Conservation (phyloP, 345 rosid species). For the Eucalyptus victrix region DNA sequence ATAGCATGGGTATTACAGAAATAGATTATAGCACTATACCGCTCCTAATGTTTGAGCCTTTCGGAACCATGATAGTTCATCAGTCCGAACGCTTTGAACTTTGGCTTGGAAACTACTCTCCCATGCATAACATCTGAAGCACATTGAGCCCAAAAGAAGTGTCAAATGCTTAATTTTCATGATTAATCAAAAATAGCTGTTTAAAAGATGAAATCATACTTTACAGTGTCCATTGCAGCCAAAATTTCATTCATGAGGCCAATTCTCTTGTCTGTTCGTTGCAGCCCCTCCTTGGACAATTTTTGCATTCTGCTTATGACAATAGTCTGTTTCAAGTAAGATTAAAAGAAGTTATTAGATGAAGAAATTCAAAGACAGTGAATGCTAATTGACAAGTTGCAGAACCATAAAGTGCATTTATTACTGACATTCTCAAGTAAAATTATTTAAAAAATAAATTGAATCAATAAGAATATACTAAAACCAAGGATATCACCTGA, state of each 20-base stretch:
- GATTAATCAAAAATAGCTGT: background rate
- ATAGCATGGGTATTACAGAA: background rate
- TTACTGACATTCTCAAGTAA: background rate
- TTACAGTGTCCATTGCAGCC: conserved; percentile 99
- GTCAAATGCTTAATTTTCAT: background rate
- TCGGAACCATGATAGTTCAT: conserved; percentile 94
- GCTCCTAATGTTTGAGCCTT: conserved; percentile 85
- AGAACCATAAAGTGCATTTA: background rate
- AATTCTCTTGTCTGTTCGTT: conserved; percentile 94
- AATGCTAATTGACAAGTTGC: background rate
- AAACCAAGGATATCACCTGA: background rate
- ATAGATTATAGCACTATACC: conserved; percentile 21
- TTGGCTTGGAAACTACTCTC: conserved; percentile 87
- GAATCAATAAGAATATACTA: background rate
- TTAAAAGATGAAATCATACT: conserved; percentile 35
- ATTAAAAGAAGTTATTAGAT: background rate
- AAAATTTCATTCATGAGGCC: conserved; percentile 97
- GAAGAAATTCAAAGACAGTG: background rate
- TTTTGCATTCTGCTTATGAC: conserved; percentile 90
- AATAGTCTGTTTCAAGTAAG: conserved; percentile 45
- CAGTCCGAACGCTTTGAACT: conserved; percentile 72
- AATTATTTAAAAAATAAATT: background rate
- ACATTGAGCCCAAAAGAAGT: background rate
- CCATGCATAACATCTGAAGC: conserved; percentile 94
- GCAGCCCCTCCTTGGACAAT: conserved; percentile 87